Base-by-base conservation (phyloP, 495 filamentous ascomycete genomes). In the Friedmanniomyces simplex region DNA sequence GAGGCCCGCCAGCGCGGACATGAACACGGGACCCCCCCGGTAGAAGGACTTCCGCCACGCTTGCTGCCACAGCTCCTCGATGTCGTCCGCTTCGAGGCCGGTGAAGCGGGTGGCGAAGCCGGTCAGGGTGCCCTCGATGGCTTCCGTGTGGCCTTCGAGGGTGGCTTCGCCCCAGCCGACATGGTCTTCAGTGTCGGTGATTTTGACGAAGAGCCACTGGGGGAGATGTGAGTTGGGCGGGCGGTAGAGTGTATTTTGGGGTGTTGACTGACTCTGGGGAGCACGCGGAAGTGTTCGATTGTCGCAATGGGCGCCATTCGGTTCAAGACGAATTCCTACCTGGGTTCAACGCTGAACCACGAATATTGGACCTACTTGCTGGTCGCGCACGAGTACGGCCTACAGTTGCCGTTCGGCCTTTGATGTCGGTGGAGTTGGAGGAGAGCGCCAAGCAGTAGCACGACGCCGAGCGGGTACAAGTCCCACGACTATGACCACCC, bases 111-210 rank as follows among this genome's bases (percentile, higher is more conserved):
- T 75, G 52, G 76, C 80, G 65, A 84, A 77, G 22, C 82, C 82
- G 70, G 87, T 79, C 7, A 91, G 73, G 54, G 82, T 83, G 6
- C 87, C 87, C 68, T 91, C 86, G 24, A 89, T 79, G 20, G 86
- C 85, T 62, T 85, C 78, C 3, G 81, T 83, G 36, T 62, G 59
- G 18, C 59, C 59, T 69, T 91, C 86, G 3, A 91, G 72, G 0
- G 82, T 86, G 5, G 82, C 83, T 68, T 89, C 87, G 37, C 87
- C 87, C 87, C 87, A 91, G n/a, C 86, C 87, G 57, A 72, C 74
- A 13, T 78, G 71, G 24, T 77, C 81, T 12, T 77, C 75, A 41
- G 82, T 77, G 66, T 86, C 83, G 20, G 76, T 78, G 57, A 89
- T 76, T 63, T 89, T 89, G 61, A 89, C 87, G 59, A 91, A 90